Evolutionary conservation across 2,329 filamentous ascomycete species (phyloP).

Genomic region (Colletotrichum graminicola): DNA sequence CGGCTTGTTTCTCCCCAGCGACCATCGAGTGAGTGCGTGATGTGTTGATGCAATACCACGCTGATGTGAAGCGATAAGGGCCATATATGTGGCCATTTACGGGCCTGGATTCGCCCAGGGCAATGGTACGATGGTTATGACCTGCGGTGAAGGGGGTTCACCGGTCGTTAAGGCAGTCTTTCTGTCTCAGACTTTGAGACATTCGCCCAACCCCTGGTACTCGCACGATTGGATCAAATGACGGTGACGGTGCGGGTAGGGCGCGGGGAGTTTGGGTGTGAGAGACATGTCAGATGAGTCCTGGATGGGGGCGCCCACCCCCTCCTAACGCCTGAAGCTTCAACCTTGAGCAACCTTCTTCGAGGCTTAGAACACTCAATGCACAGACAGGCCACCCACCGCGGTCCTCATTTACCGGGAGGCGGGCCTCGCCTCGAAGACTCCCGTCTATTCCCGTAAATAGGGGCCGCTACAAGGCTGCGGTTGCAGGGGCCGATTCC

Average conservation of each 20-base stretch:
- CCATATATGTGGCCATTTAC: not conserved
- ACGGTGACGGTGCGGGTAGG: conserved; percentile 38
- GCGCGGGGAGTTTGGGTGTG: conserved; percentile 35
- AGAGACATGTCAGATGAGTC: conserved; percentile 32
- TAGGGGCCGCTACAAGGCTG: conserved; percentile 5
- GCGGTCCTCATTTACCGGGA: conserved; percentile 11
- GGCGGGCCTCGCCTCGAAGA: conserved; percentile 21
- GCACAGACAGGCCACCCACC: not conserved
- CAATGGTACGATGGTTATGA: conserved; percentile 17
- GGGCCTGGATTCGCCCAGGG: conserved; percentile 5
- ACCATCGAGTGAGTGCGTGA: conserved; percentile 4
- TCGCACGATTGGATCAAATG: conserved; percentile 37
- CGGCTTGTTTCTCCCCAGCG: conserved; percentile 9
- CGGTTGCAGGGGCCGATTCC: conserved; percentile 20
- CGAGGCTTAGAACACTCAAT: not conserved
- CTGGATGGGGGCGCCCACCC: conserved; percentile 6
- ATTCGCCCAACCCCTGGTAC: conserved; percentile 30
- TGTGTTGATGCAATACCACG: conserved; percentile 5
- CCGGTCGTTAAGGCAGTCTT: not conserved
- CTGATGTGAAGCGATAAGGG: conserved; percentile 16
- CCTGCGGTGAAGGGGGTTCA: conserved; percentile 39
- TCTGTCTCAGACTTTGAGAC: conserved; percentile 36
- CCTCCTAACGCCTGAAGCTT: not conserved
- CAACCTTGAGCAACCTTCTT: conserved; percentile 4
- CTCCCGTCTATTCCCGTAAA: conserved; percentile 38